Base-by-base conservation (phyloP, 305 asterid species). In the Fraxinus baroniana region DNA sequence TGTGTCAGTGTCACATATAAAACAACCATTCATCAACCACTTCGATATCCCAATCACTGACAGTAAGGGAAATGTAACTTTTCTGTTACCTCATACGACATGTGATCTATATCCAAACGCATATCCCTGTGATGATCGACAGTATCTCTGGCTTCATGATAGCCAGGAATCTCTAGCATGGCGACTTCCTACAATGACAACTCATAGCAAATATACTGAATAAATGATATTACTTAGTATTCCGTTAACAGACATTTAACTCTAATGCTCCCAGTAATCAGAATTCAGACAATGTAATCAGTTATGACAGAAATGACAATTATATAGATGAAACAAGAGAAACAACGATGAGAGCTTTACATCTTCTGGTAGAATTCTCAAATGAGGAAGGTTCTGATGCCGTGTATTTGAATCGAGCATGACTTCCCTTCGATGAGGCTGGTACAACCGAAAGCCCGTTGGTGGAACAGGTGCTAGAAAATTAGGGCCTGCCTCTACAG, bases 61-160 rank as follows among this genome's bases (percentile, higher is more conserved):
- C 75, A 30, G 37, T 70, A 30, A 70, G 75, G 22, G 39, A 70
- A 30, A 30, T 9, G 9, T 30, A 70, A 70, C 18, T 13, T 70
- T 70, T 70, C 39, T 4, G 2, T 70, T 70, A 70, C 75, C 75
- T 70, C 75, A 15, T 15, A 97, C n/a, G 98, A 94, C 44, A 80
- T 80, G 70, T 77, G 78, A 82, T 74, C 44, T 70, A 76, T 60
- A 18, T 49, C 28, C 97, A 97, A 86, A 1, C 99, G 98, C 98
- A 97, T 90, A 74, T 93, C 99, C 74, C 94, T 86, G 84, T 91
- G 98, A 83, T 89, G 98, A 89, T 95, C 99, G 78, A 76, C 37
- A 26, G 90, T 76, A 87, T 89, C 93, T 39, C 89, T 90, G 41
- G 81, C 86, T 77, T 88, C 97, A 76, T 85, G 91, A 83, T 92